A percentile compares a stretch with the other conserved stretches of the same genome.
Evolutionary conservation across 73 alveolate species (phyloP).

Genomic region (Durusdinium trenchii): DNA sequence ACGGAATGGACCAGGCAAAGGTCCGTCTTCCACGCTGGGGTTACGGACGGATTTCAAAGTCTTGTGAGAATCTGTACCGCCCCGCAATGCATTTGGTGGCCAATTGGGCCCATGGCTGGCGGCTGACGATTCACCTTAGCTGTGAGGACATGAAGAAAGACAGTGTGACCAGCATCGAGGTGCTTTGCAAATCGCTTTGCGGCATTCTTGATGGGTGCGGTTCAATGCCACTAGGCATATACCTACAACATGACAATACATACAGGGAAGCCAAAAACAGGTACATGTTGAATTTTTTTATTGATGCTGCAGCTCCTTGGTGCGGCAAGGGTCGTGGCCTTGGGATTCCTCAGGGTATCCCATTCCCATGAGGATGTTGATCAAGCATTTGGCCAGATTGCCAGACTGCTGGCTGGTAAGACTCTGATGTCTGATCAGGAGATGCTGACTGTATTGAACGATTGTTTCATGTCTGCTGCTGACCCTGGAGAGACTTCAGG

Average conservation of each 20-base stretch:
- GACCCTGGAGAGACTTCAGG: not conserved
- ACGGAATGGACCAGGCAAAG: slow-evolving; percentile 37
- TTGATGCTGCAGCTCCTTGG: not conserved
- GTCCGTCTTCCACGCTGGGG: not conserved
- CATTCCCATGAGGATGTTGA: slow-evolving; percentile 32
- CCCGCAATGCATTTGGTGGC: not conserved
- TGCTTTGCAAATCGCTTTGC: not conserved
- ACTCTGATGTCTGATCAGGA: not conserved
- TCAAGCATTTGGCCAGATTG: slow-evolving; percentile 20
- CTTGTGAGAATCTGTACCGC: not conserved
- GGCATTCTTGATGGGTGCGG: not conserved
- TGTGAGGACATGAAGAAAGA: not conserved
- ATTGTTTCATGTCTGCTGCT: not conserved
- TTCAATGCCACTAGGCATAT: not conserved
- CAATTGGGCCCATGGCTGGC: not conserved
- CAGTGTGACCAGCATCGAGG: not conserved
- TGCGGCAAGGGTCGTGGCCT: not conserved
- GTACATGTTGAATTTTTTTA: not conserved
- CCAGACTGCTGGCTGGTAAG: not conserved
- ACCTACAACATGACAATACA: not conserved
- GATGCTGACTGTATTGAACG: not conserved
- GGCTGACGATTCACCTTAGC: not conserved
- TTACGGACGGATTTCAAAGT: not conserved
- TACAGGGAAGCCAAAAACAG: not conserved
- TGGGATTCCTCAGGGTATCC: not conserved